Percentiles rank a stretch among this genome's conserved stretches.
Evolutionary conservation across 805 yeast genomes (phyloP).

Genomic region (Ogataea paraovalis): DNA sequence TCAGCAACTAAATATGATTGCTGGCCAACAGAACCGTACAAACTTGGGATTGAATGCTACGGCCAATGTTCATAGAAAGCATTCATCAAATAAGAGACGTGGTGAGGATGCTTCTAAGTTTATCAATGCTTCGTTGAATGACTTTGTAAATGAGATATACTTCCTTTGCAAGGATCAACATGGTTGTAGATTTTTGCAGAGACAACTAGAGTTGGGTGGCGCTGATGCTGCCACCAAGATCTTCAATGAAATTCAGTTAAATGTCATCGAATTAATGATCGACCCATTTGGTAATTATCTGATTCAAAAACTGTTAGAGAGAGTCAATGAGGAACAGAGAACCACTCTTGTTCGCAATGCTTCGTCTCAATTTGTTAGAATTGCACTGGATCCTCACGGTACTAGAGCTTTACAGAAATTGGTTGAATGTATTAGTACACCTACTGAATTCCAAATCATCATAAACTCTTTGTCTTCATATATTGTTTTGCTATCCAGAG

Average conservation of each 20-base stretch:
- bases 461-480: slow-evolving; percentile 43
- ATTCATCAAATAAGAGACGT: slow-evolving; percentile 30
- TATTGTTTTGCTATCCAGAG: slow-evolving; percentile 77
- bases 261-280: slow-evolving; percentile 83
- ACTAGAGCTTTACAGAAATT: slow-evolving; percentile 92
- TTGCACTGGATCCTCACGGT: slow-evolving; percentile 93
- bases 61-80: slow-evolving; percentile 34
- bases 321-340: slow-evolving; percentile 66
- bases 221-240: slow-evolving; percentile 66
- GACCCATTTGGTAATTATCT: slow-evolving; percentile 98
- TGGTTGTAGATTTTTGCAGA: slow-evolving; percentile 90
- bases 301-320: slow-evolving; percentile 84
- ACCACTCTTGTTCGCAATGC: slow-evolving; percentile 65
- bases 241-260: slow-evolving; percentile 72
- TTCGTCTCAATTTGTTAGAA: slow-evolving; percentile 65
- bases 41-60: slow-evolving; percentile 26
- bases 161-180: slow-evolving; percentile 92
- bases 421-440: slow-evolving; percentile 73
- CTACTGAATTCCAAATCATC: slow-evolving; percentile 62
- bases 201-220: slow-evolving; percentile 68
- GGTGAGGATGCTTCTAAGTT: slow-evolving; percentile 72
- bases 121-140: slow-evolving; percentile 61
- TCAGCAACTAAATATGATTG: neutral
- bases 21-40: slow-evolving; percentile 9
- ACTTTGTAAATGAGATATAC: slow-evolving; percentile 69